Conservation (phyloP, 768 basidiomycete genomes). For the Russula compacta region DNA sequence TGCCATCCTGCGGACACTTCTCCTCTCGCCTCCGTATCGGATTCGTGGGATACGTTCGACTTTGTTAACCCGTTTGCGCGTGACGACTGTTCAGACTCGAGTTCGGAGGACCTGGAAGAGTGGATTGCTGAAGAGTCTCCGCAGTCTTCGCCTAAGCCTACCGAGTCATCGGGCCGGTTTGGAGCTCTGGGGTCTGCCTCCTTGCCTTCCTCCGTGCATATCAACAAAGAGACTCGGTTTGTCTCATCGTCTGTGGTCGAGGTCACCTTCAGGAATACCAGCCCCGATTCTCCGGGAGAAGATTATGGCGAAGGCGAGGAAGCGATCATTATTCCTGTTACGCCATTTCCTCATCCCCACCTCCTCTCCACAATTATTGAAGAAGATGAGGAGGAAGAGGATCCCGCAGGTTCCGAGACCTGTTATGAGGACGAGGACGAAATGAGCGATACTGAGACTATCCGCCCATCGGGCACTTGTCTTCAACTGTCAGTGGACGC, state of each 20-base stretch:
- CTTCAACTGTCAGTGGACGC: not conserved
- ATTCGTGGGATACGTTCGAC: not conserved
- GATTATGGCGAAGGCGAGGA: not conserved
- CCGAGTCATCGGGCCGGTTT: not conserved
- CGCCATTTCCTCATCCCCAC: slow-evolving; percentile 8
- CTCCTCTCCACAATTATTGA: slow-evolving; percentile 6
- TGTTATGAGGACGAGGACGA: not conserved
- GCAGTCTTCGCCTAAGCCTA: not conserved
- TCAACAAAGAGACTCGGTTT: not conserved
- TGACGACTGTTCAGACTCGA: not conserved
- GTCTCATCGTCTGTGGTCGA: slow-evolving; percentile 1
- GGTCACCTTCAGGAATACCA: not conserved
- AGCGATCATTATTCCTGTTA: not conserved
- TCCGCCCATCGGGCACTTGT: not conserved
- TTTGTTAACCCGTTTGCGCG: not conserved
- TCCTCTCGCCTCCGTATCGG: not conserved
- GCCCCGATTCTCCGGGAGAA: not conserved
- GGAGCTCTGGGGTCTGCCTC: not conserved
- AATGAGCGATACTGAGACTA: not conserved
- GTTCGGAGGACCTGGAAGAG: not conserved
- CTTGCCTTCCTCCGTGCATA: not conserved
- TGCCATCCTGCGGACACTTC: not conserved
- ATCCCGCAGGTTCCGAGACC: not conserved
- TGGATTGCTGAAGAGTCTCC: not conserved
- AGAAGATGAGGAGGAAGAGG: not conserved